Conservation (phyloP, 495 filamentous ascomycete species). For the Aspergillus egyptiacus region DNA sequence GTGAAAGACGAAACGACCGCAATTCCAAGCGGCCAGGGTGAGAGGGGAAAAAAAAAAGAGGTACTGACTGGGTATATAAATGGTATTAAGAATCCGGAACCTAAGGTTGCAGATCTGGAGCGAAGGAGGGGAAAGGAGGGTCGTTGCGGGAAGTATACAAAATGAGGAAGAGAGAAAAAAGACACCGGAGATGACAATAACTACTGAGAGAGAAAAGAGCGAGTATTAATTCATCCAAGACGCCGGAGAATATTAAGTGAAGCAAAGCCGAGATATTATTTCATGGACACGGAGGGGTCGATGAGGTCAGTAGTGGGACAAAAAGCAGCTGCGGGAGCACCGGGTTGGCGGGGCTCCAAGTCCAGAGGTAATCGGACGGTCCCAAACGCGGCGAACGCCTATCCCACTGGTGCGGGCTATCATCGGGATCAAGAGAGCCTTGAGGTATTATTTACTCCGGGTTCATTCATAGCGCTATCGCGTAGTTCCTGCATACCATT, state of each 20-base stretch:
- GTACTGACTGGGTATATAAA: slow-evolving; percentile 2
- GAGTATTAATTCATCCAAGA: slow-evolving; percentile 2
- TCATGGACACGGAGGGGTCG: slow-evolving; percentile 24
- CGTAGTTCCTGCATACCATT: background rate
- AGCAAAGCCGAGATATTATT: slow-evolving; percentile 14
- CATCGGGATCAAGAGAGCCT: slow-evolving; percentile 1
- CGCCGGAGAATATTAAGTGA: slow-evolving; percentile 6
- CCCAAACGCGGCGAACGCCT: background rate
- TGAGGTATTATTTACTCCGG: slow-evolving; percentile 3
- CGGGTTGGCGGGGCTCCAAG: slow-evolving; percentile 25
- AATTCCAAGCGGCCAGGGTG: too few relatives aligned
- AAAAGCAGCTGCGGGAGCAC: slow-evolving; percentile 19
- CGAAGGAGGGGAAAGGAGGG: slow-evolving; percentile 5
- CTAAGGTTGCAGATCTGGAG: background rate
- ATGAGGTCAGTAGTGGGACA: slow-evolving; percentile 36
- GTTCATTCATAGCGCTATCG: slow-evolving; percentile 3
- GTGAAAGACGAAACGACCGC: too few relatives aligned
- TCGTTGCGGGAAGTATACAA: background rate
- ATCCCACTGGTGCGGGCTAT: slow-evolving; percentile 3
- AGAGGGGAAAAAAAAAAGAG: slow-evolving; percentile 1
- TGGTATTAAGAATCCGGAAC: background rate
- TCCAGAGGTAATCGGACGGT: too few relatives aligned
- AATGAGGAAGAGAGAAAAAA: background rate
- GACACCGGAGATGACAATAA: slow-evolving; percentile 7
- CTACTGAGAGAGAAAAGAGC: slow-evolving; percentile 5